phyloP scores from a whole-genome alignment of 768 basidiomycete genomes.

The Piloderma croceum region DNA sequence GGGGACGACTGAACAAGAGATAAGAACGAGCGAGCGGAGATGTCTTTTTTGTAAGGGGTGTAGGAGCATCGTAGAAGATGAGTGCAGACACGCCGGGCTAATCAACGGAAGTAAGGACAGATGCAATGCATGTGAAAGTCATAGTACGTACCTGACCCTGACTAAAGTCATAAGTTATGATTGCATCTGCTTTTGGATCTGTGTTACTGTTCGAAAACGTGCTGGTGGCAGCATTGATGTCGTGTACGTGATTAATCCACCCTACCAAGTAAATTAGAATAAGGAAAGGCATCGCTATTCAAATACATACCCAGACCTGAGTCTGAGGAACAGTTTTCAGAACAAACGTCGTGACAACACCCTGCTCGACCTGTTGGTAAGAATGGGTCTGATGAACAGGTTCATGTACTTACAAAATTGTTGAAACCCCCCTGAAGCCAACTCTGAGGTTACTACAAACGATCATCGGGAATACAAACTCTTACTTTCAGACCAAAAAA shows the following conservation, averaged over 20 bases:
- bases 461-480: background rate
- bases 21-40: slow-evolving; percentile 35
- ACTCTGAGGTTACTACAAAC: too few species aligned
- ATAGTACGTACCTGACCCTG: slow-evolving; percentile 27
- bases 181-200: slow-evolving; percentile 47
- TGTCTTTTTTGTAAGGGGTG: slow-evolving; percentile 38
- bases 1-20: slow-evolving; percentile 36
- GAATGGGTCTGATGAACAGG: background rate
- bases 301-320: slow-evolving; percentile 49
- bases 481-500: slow-evolving; percentile 42
- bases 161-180: slow-evolving; percentile 39
- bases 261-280: slow-evolving; percentile 31
- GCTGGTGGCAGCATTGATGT: slow-evolving; percentile 30
- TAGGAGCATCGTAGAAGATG: slow-evolving; percentile 57
- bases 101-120: background rate
- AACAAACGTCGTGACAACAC: slow-evolving; percentile 56
- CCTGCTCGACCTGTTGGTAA: slow-evolving; percentile 24
- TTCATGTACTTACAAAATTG: slow-evolving; percentile 40
- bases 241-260: slow-evolving; percentile 39
- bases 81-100: slow-evolving; percentile 24
- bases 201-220: slow-evolving; percentile 36
- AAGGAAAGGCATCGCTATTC: slow-evolving; percentile 1
- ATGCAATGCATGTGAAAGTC: background rate
- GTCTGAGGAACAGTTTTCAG: slow-evolving; percentile 49
- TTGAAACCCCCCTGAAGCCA: slow-evolving; percentile 53